Evolutionary conservation across 805 yeast species (phyloP).

Genomic region (Aciculoconidium aculeatum): DNA sequence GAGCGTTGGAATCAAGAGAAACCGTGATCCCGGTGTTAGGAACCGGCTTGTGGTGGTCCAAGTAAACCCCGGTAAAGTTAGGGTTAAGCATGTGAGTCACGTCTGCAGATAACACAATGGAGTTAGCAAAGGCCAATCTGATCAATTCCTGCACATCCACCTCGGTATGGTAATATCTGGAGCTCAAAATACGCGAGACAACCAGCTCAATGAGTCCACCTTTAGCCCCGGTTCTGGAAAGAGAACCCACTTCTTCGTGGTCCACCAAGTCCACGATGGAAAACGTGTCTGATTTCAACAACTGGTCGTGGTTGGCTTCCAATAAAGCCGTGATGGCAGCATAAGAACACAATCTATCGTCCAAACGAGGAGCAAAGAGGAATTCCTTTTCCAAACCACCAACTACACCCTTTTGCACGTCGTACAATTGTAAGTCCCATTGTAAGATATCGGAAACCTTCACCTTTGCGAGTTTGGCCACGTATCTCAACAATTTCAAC

Average conservation of each 20-base stretch:
- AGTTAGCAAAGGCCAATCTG: conserved; percentile 56
- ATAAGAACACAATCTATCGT: conserved; percentile 77
- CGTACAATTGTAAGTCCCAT: conserved; percentile 74
- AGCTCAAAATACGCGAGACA: conserved; percentile 48
- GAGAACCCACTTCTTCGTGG: conserved; percentile 81
- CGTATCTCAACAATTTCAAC: conserved; percentile 58
- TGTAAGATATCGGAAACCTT: conserved; percentile 58
- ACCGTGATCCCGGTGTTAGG: conserved; percentile 74
- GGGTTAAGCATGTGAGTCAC: conserved; percentile 82
- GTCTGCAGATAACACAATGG: conserved; percentile 77
- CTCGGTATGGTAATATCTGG: conserved; percentile 18
- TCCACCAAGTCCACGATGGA: conserved; percentile 64
- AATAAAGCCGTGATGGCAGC: conserved; percentile 62
- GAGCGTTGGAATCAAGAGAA: conserved; percentile 72
- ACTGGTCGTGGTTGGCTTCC: conserved; percentile 23
- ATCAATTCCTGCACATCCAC: conserved; percentile 21
- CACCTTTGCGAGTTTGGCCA: conserved; percentile 56
- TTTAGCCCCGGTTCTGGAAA: conserved; percentile 74
- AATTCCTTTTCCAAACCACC: conserved; percentile 79
- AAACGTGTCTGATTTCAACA: conserved; percentile 32
- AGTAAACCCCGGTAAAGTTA: conserved; percentile 59
- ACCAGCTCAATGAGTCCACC: conserved; percentile 67
- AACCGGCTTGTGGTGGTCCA: conserved; percentile 73
- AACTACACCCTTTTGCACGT: conserved; percentile 70
- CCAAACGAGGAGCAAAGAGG: conserved; percentile 76